phyloP scores from a whole-genome alignment of 345 rosid species.

The Brassica juncea region DNA sequence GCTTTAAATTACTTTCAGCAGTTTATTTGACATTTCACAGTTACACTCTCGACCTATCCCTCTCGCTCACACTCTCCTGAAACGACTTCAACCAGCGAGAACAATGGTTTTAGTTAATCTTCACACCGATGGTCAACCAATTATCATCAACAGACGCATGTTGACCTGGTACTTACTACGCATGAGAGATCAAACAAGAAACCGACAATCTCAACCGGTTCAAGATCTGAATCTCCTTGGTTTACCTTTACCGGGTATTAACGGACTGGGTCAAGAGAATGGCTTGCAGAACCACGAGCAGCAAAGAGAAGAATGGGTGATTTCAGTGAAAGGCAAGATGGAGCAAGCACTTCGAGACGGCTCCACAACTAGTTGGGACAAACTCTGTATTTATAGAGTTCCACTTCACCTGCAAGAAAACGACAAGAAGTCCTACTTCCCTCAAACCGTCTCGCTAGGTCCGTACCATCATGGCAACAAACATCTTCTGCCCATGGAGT shows the following conservation, averaged over 20 bases:
- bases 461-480: slow-evolving; percentile 72
- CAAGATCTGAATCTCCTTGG: background rate
- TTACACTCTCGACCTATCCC: background rate
- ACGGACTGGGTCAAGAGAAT: slow-evolving; percentile 9
- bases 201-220: slow-evolving; percentile 14
- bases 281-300: background rate
- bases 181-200: slow-evolving; percentile 13
- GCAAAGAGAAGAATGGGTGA: slow-evolving; percentile 47
- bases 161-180: slow-evolving; percentile 39
- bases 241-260: slow-evolving; percentile 7
- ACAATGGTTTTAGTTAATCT: slow-evolving; percentile 34
- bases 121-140: slow-evolving; percentile 26
- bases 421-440: slow-evolving; percentile 66
- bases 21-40: background rate
- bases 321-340: slow-evolving; percentile 63
- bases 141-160: slow-evolving; percentile 30
- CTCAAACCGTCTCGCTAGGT: slow-evolving; percentile 72
- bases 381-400: slow-evolving; percentile 32
- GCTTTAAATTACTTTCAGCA: slow-evolving; percentile 1
- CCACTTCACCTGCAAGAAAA: slow-evolving; percentile 41
- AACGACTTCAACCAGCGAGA: slow-evolving; percentile 20
- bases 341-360: slow-evolving; percentile 56
- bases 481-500: slow-evolving; percentile 64
- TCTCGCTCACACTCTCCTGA: background rate
- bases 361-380: slow-evolving; percentile 54